A percentile compares a stretch with the other conserved stretches of the same genome.
These are phyloP conservation scores for Colletotrichum limetticola DNA, from an alignment of 2,329 filamentous ascomycete species.

Conservation along the genomic window DNA sequence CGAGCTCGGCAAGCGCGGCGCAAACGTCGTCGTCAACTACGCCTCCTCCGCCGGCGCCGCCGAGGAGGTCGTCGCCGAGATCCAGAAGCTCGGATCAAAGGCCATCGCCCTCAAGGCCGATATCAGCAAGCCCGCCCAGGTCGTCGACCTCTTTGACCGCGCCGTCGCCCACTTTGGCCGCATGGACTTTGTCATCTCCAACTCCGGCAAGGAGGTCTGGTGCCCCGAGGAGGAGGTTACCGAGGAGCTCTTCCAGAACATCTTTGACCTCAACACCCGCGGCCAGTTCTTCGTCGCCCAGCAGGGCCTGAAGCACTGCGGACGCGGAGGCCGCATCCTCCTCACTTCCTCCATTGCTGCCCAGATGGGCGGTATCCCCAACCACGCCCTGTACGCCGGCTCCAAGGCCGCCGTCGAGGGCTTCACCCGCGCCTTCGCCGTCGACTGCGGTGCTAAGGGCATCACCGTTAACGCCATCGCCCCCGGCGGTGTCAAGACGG, in stretches of 20 bases:
- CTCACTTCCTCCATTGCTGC: conserved; percentile 78
- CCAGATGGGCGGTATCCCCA: conserved; percentile 72
- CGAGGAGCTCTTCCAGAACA: conserved; percentile 76
- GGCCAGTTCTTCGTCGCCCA: conserved; percentile 84
- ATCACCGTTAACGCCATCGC: conserved; percentile 80
- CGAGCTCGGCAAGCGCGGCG: conserved; percentile 73
- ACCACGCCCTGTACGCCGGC: conserved; percentile 78
- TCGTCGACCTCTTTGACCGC: conserved; percentile 71
- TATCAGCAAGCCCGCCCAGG: conserved; percentile 69
- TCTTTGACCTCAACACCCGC: conserved; percentile 77
- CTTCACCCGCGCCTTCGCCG: conserved; percentile 77
- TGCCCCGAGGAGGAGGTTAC: conserved; percentile 76
- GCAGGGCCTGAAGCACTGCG: conserved; percentile 77
- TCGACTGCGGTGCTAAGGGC: conserved; percentile 74
- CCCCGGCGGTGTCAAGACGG: conserved; percentile 78
- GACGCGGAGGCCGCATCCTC: conserved; percentile 76
- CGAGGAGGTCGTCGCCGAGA: conserved; percentile 64
- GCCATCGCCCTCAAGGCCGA: conserved; percentile 72
- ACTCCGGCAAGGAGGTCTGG: conserved; percentile 78
- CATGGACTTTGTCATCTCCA: conserved; percentile 78
- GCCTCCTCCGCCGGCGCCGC: conserved; percentile 65
- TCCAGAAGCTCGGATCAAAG: conserved; percentile 66
- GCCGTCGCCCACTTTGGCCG: conserved; percentile 74
- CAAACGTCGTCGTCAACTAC: conserved; percentile 76
- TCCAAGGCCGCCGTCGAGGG: conserved; percentile 80